Evolutionary conservation across 208 protist genomes (phyloP).

Genomic region (Tritrichomonas musculus): DNA sequence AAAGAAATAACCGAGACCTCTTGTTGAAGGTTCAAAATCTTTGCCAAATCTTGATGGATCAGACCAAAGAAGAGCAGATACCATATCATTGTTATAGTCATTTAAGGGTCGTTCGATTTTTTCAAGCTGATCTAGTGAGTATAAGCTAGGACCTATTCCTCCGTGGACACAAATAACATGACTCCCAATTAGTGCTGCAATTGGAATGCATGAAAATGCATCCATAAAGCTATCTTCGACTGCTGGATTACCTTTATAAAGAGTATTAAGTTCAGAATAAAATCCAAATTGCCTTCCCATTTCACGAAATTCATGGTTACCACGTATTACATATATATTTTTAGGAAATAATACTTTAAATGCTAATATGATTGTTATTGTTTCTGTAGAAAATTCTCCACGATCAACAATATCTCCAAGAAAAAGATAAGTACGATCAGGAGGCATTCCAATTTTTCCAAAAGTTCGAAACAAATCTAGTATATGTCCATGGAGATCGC

Average conservation of each 20-base stretch:
- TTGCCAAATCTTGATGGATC: not conserved
- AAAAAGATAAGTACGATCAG: not conserved
- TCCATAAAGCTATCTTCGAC: not conserved
- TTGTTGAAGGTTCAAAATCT: not conserved
- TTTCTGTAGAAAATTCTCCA: conserved; percentile 1
- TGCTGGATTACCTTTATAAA: not conserved
- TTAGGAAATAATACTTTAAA: not conserved
- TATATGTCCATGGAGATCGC: not conserved
- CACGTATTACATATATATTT: not conserved
- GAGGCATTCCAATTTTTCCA: not conserved
- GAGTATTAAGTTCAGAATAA: conserved; percentile 37
- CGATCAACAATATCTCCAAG: not conserved
- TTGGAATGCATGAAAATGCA: not conserved
- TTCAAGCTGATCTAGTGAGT: not conserved
- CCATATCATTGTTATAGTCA: not conserved
- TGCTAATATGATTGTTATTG: not conserved
- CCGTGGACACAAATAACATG: not conserved
- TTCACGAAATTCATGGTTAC: not conserved
- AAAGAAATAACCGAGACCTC: not conserved
- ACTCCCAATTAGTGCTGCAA: not conserved
- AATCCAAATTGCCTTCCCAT: not conserved
- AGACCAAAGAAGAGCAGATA: not conserved
- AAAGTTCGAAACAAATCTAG: not conserved
- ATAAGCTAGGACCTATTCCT: not conserved
- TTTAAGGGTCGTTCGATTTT: not conserved